Base-by-base conservation (phyloP, 495 filamentous ascomycete genomes). In the Halenospora varia region DNA sequence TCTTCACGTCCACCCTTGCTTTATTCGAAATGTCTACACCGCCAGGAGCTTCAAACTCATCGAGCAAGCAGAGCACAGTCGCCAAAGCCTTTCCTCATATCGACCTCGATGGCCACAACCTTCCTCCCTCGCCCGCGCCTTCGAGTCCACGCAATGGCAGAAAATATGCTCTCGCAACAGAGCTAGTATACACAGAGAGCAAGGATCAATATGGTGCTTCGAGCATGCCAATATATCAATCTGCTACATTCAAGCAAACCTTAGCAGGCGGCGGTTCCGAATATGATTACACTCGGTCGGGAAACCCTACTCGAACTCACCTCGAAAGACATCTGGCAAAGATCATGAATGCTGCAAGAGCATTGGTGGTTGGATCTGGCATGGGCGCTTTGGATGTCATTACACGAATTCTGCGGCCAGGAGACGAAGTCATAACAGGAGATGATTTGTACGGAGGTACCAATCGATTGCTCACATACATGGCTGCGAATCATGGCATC, bases 331-430 rank as follows among this genome's bases (percentile, higher is more conserved):
- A 98, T 71, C 79, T 98, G 57, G 95, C 94, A 59, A 97, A 97
- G 81, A 96, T 98, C 73, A 98, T 97, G 95, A 87, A 86, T 59
- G 94, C 95, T 13, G 84, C 83, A 67, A 88, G 95, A 48, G 88
- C 90, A 3, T 85, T 98, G 41, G 92, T 93, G 51, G 93, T 97
- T 25, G 88, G 90, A 17, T 96, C 92, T 18, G 94, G 94, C 55
- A 98, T 98, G 94, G 94, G 90, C 47, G 94, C 95, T 13, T 73
- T 97, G 63, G 94, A 98, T 68, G 94, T 97, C 42, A 96, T 98
- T 56, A 95, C 90, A n/a, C 88, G 94, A 42, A 78, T 97, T 9
- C 78, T 98, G 17, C 85, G 88, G 57, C 94, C 95, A 0, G 95
- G 94, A 42, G 94, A 98, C 67, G 95, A 97, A 68, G 95, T 98